phyloP scores from a whole-genome alignment of 495 filamentous ascomycete species.

The Annulohypoxylon stygium region DNA sequence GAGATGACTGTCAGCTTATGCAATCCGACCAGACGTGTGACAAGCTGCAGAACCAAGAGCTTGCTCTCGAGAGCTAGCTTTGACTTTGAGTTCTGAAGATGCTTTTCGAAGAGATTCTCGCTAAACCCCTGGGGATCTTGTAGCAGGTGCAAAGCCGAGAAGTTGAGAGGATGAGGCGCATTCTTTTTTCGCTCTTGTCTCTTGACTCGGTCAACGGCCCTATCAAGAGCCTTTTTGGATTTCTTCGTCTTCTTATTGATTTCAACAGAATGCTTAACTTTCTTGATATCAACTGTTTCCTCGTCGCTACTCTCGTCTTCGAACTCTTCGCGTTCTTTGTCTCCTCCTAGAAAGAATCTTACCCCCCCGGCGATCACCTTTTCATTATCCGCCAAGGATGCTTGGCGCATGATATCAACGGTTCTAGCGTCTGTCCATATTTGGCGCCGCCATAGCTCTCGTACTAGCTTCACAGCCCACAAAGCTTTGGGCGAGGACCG shows the following conservation, averaged over 20 bases:
- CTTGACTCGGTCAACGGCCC: slow-evolving; percentile 79
- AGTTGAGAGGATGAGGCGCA: slow-evolving; percentile 88
- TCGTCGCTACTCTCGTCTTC: slow-evolving; percentile 90
- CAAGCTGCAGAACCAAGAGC: slow-evolving; percentile 86
- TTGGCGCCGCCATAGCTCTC: slow-evolving; percentile 88
- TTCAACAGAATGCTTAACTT: slow-evolving; percentile 82
- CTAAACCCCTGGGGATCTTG: slow-evolving; percentile 97
- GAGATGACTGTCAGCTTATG: slow-evolving; percentile 79
- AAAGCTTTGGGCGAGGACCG: slow-evolving; percentile 84
- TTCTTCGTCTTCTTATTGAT: slow-evolving; percentile 98
- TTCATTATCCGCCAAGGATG: slow-evolving; percentile 82
- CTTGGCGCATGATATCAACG: slow-evolving; percentile 95
- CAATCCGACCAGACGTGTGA: slow-evolving; percentile 89
- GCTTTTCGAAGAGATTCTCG: slow-evolving; percentile 89
- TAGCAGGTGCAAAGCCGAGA: slow-evolving; percentile 92
- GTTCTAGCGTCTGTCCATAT: slow-evolving; percentile 91
- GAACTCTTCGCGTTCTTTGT: slow-evolving; percentile 86
- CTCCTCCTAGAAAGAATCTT: slow-evolving; percentile 91
- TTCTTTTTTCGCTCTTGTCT: slow-evolving; percentile 90
- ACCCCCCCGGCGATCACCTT: slow-evolving; percentile 91
- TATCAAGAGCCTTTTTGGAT: slow-evolving; percentile 80
- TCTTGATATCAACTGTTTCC: slow-evolving; percentile 80
- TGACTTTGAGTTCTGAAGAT: slow-evolving; percentile 86
- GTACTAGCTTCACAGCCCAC: slow-evolving; percentile 93
- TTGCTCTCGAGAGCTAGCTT: slow-evolving; percentile 93